Evolutionary conservation across 1,284 basidiomycete genomes (phyloP), one percentile per base, ranked within the genome.

Genomic region (Pholiota adiposa): DNA sequence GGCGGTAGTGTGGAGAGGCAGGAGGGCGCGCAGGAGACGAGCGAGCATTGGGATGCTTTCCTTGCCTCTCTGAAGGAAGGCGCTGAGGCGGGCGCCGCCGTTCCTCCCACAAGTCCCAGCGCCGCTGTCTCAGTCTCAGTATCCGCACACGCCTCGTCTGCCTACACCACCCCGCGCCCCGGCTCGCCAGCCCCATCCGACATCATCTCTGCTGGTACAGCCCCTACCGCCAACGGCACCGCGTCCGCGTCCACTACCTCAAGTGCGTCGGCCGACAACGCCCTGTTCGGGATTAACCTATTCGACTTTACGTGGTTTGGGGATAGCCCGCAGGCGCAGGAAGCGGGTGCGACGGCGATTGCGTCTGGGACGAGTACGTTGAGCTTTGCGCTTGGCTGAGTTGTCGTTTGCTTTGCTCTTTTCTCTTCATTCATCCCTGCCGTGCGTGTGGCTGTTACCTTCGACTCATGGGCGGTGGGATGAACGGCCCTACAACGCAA

Each of bases 341-440:
- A 56, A 31, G 18, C 59, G 43, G 44, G 53, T 25, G 52, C 67
- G 3, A 29, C 54, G n/a, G 31, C 53, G n/a, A 29, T 40, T 51
- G 49, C 61, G 21, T 46, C 58, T 58, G 67, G 64, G 44, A 61
- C 67, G 54, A 72, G 71, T 55, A 72, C 71, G 52, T 59, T 73
- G 69, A 73, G 71, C 60, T 74, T 70, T 65, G 71, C 73, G n/a
- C 61, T 74, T 31, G 73, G 71, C 12, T 72, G 55, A 67, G 27
- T 25, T 7, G 44, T 54, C 14, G 44, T 12, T n/a, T 51, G 11
- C n/a, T 52, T 25, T 18, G 19, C 21, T 51, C 19, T 23, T 36
- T 38, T 12, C 31, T 21, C 8, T 14, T 29, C n/a, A 5, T 23
- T 16, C 11, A 27, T 27, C 19, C 33, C 34, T 31, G 12, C 14